Evolutionary conservation across 768 basidiomycete genomes (phyloP), one percentile per base, ranked within the genome.

Genomic region (Kwoniella sp.): DNA sequence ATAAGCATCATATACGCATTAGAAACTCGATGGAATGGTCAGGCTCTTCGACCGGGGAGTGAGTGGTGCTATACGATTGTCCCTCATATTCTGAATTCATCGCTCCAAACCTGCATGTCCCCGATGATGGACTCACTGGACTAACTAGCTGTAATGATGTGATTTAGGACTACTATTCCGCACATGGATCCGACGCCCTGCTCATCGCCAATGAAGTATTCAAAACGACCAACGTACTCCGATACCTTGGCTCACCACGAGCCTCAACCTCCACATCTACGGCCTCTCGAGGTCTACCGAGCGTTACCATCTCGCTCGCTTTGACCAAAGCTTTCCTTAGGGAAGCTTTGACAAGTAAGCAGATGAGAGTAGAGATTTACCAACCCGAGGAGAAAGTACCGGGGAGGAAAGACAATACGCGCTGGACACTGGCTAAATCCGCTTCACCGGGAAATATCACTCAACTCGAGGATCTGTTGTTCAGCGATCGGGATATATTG

Each of bases 281-380:
- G 12, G 63, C 72, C 2, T 44, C 40, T 19, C 25, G 46, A 19
- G 80, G 81, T 29, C 82, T 96, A 0, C 87, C 91, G 0, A 88
- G 88, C 57, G 92, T 96, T 53, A 86, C 85, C 0, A 83, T 99
- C 59, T 90, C 86, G 74, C 81, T 83, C 60, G 86, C 85, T 17
- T 86, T 92, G 19, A 93, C 93, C 0, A 89, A 90, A 69, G 83
- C 83, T 37, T 87, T 96, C 64, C 81, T 99, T 49, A 83, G 96
- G 27, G 95, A 98, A 52, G 92, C 92, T 0, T 77, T 99, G 62
- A 98, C 96, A 2, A 83, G 85, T 29, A 90, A 87, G 79, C 95
- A 98, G 80, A 85, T 99, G 64, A 85, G 90, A 50, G 86, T 98
- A 4, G 93, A 99, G 79, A 95, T 99, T 51, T 95, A 91, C 88